Evolutionary conservation across 2,329 filamentous ascomycete genomes (phyloP).

Genomic region (Colletotrichum tropicicola): DNA sequence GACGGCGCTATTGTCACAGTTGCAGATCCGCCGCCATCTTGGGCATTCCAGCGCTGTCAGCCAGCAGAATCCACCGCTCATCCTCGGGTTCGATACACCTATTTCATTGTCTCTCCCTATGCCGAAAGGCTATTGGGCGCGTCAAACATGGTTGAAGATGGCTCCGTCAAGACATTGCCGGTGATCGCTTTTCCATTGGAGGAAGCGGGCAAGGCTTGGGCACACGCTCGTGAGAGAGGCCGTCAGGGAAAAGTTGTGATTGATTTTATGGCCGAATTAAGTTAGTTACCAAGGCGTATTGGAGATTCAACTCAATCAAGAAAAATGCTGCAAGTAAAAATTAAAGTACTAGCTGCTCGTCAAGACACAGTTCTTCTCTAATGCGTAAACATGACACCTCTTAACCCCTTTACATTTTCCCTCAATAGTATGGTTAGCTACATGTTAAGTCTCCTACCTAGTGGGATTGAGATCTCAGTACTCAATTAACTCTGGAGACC

Average conservation of each 20-base stretch:
- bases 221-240: constrained; percentile 32
- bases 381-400: no score
- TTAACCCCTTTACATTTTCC: no score
- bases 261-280: constrained; percentile 30
- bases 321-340: no score
- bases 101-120: constrained; percentile 41
- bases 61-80: constrained; percentile 31
- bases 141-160: constrained; percentile 34
- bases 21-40: constrained; percentile 42
- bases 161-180: constrained; percentile 30
- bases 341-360: no score
- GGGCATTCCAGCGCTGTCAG: constrained; percentile 37
- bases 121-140: constrained; percentile 31
- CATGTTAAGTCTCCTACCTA: no score
- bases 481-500: no score
- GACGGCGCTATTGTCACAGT: constrained; percentile 44
- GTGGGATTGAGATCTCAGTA: no score
- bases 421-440: no score
- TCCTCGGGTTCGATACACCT: constrained; percentile 35
- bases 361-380: no score
- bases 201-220: constrained; percentile 38
- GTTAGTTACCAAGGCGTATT: no score
- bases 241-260: constrained; percentile 39
- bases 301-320: no score
- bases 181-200: constrained; percentile 35